These are phyloP conservation scores for Psidium guajava DNA, from an alignment of 345 rosid species.

Conservation along the genomic window DNA sequence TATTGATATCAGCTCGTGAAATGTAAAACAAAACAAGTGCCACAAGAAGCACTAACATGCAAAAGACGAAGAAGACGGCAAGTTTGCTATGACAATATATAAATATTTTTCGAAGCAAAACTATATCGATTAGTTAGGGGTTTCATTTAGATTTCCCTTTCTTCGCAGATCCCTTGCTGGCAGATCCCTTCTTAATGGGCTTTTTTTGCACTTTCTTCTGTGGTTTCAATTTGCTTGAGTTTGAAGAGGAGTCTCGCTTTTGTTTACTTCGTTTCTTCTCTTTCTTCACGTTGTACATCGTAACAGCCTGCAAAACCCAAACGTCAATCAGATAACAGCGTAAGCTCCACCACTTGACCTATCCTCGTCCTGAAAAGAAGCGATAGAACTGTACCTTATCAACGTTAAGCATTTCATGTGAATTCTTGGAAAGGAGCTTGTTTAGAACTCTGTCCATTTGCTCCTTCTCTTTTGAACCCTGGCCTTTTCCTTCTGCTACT, in stretches of 20 bases:
- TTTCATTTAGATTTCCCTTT: constrained; percentile 13
- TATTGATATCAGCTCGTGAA: background rate
- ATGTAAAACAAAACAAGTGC: background rate
- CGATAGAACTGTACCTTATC: constrained; percentile 37
- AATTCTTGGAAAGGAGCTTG: constrained; percentile 75
- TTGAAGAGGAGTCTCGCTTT: constrained; percentile 19
- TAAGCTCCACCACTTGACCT: background rate
- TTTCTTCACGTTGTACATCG: constrained; percentile 68
- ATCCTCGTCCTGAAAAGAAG: background rate
- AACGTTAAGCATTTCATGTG: constrained; percentile 75
- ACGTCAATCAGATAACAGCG: background rate
- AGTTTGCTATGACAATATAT: background rate
- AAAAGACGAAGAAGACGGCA: background rate
- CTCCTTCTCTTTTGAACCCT: constrained; percentile 56
- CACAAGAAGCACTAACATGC: background rate
- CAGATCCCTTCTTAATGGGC: background rate
- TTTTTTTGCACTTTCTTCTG: constrained; percentile 26
- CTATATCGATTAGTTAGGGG: background rate
- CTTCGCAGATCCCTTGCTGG: constrained; percentile 10
- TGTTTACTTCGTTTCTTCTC: constrained; percentile 42
- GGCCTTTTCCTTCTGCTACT: constrained; percentile 53
- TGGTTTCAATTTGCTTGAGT: constrained; percentile 41
- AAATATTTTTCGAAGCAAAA: background rate
- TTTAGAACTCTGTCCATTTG: constrained; percentile 68
- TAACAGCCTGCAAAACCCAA: constrained; percentile 46